Evolutionary conservation across 768 basidiomycete genomes (phyloP).

Genomic region (Trametes cingulata): DNA sequence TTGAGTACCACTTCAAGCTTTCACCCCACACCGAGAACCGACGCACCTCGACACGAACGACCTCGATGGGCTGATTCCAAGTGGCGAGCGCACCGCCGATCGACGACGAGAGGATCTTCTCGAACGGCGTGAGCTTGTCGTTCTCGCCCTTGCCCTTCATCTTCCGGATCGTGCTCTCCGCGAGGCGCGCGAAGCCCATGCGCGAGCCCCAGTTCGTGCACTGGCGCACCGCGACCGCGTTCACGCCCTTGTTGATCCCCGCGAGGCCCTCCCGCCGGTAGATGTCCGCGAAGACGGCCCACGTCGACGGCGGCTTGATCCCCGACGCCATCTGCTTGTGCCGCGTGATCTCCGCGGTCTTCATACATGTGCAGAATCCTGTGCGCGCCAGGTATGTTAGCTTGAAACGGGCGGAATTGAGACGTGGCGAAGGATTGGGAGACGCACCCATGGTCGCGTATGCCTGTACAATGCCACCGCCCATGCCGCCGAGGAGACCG

Average conservation of each 20-base stretch:
- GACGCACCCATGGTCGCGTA: constrained; percentile 99
- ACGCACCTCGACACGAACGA: constrained; percentile 89
- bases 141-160: constrained; percentile 76
- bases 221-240: constrained; percentile 89
- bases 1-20: no score
- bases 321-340: constrained; percentile 88
- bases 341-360: constrained; percentile 96
- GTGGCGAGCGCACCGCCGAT: constrained; percentile 95
- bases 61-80: constrained; percentile 99
- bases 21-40: background rate
- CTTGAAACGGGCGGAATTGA: background rate
- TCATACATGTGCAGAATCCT: constrained; percentile 99
- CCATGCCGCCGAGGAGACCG: constrained; percentile 95
- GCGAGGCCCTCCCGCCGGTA: constrained; percentile 90
- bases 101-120: constrained; percentile 87
- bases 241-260: constrained; percentile 99
- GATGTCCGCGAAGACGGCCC: constrained; percentile 93
- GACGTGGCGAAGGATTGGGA: background rate
- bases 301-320: constrained; percentile 86
- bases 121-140: constrained; percentile 71
- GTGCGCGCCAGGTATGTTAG: constrained; percentile 9
- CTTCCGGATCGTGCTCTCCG: constrained; percentile 77
- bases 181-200: constrained; percentile 95
- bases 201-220: constrained; percentile 94
- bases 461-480: constrained; percentile 95